These are phyloP conservation scores for Trichoderma erinaceum DNA, from an alignment of 495 filamentous ascomycete genomes.

Conservation along the genomic window DNA sequence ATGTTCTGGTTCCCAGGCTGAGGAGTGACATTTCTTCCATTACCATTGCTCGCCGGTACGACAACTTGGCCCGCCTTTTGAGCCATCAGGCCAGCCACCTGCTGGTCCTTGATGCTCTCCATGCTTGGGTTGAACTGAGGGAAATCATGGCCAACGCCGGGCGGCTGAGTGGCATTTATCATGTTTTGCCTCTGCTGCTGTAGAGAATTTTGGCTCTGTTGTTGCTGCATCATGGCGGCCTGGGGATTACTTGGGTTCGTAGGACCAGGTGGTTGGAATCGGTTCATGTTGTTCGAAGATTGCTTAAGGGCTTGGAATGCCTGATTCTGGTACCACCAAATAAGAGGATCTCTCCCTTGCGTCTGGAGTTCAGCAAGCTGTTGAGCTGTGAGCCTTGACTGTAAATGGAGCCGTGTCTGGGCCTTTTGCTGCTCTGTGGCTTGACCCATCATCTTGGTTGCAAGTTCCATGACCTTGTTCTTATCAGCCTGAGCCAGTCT, in stretches of 20 bases:
- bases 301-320: slow-evolving; percentile 27
- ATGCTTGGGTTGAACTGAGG: slow-evolving; percentile 40
- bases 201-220: slow-evolving; percentile 22
- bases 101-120: slow-evolving; percentile 44
- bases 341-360: slow-evolving; percentile 34
- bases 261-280: background rate
- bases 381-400: slow-evolving; percentile 25
- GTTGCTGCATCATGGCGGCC: slow-evolving; percentile 23
- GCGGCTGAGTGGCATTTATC: slow-evolving; percentile 30
- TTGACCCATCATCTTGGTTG: slow-evolving; percentile 21
- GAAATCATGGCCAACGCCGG: slow-evolving; percentile 23
- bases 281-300: slow-evolving; percentile 19
- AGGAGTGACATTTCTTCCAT: slow-evolving; percentile 37
- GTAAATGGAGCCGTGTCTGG: slow-evolving; percentile 28
- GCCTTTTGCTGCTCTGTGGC: slow-evolving; percentile 30
- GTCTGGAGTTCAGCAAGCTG: slow-evolving; percentile 30
- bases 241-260: slow-evolving; percentile 14
- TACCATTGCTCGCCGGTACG: slow-evolving; percentile 42
- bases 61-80: slow-evolving; percentile 46
- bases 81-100: slow-evolving; percentile 39
- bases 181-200: slow-evolving; percentile 31
- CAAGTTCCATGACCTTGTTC: slow-evolving; percentile 26
- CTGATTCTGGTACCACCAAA: slow-evolving; percentile 37
- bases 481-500: slow-evolving; percentile 28
- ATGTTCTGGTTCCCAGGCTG: slow-evolving; percentile 35